Conservation (phyloP, 192 early-diverging fungal genomes). For the Anaeromyces robustus region DNA sequence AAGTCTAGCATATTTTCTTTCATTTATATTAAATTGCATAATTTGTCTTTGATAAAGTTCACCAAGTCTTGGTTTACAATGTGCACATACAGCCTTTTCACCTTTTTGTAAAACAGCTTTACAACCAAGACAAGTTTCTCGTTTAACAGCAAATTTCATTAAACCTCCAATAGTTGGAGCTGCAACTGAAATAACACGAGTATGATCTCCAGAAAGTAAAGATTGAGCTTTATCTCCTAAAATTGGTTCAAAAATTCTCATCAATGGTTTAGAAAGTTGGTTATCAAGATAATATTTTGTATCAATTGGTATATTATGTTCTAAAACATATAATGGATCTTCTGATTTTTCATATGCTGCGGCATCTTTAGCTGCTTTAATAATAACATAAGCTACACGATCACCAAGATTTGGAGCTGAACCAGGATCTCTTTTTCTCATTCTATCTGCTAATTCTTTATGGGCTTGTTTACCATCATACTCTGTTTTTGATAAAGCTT, state of each 20-base stretch:
- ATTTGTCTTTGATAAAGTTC: slow-evolving; percentile 69
- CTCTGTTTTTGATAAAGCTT: slow-evolving; percentile 86
- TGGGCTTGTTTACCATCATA: slow-evolving; percentile 93
- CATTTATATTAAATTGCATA: slow-evolving; percentile 48
- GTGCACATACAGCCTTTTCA: slow-evolving; percentile 60
- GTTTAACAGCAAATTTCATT: slow-evolving; percentile 88
- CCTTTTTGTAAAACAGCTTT: slow-evolving; percentile 59
- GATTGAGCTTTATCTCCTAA: slow-evolving; percentile 66
- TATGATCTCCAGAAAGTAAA: slow-evolving; percentile 53
- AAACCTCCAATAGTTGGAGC: slow-evolving; percentile 79
- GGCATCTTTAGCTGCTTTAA: slow-evolving; percentile 68
- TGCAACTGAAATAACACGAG: slow-evolving; percentile 64
- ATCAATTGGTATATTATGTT: slow-evolving; percentile 95
- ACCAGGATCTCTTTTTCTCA: slow-evolving; percentile 86
- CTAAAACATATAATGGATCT: slow-evolving; percentile 95
- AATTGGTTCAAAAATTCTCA: slow-evolving; percentile 92
- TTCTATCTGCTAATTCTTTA: slow-evolving; percentile 85
- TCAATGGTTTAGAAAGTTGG: slow-evolving; percentile 82
- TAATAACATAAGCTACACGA: slow-evolving; percentile 91
- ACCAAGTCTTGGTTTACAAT: slow-evolving; percentile 51
- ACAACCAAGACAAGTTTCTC: slow-evolving; percentile 83
- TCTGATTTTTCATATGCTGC: slow-evolving; percentile 95
- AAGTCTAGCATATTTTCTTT: slow-evolving; percentile 63
- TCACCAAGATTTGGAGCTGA: slow-evolving; percentile 92
- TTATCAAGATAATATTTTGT: slow-evolving; percentile 93